A percentile compares a stretch with the other conserved stretches of the same genome.
Evolutionary conservation across 441 rosid species (phyloP).

Genomic region (Daphne laureola): DNA sequence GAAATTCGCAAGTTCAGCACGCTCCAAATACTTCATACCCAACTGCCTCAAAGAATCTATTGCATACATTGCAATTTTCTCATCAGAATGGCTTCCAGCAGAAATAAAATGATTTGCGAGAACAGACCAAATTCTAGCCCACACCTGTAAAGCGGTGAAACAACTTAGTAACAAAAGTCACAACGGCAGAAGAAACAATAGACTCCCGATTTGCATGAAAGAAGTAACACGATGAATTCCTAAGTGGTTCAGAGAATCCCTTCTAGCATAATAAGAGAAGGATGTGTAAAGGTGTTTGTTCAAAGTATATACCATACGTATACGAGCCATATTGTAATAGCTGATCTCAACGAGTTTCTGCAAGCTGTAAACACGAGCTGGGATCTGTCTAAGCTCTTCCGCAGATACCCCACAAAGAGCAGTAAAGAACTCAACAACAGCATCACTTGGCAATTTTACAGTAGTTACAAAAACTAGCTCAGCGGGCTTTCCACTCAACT

Average conservation of each 20-base stretch:
- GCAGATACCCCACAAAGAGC: constrained; percentile 99
- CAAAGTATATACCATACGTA: constrained; percentile 74
- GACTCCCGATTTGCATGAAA: neutral
- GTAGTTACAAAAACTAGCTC: constrained; percentile 95
- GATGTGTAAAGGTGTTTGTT: constrained; percentile 5
- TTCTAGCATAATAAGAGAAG: constrained; percentile 7
- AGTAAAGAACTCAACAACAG: constrained; percentile 93
- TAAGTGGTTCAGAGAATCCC: neutral
- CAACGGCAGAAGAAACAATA: neutral
- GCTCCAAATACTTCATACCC: constrained; percentile 96
- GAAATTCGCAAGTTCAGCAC: constrained; percentile 93
- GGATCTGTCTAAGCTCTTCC: constrained; percentile 93
- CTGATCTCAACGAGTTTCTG: constrained; percentile 99
- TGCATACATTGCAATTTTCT: constrained; percentile 98
- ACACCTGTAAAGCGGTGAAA: constrained; percentile 60
- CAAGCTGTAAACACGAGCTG: constrained; percentile 99
- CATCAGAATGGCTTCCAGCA: constrained; percentile 98
- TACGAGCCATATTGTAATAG: constrained; percentile 98
- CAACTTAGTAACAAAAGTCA: constrained; percentile 9
- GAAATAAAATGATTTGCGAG: constrained; percentile 96
- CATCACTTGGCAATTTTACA: constrained; percentile 89
- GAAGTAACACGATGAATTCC: too few relatives aligned
- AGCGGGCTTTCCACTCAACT: constrained; percentile 89
- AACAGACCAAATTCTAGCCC: constrained; percentile 99
- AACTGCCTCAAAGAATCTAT: constrained; percentile 99